These are phyloP conservation scores for Fimicolochytrium jonesii DNA, from an alignment of 192 early-diverging fungal genomes.

Conservation along the genomic window DNA sequence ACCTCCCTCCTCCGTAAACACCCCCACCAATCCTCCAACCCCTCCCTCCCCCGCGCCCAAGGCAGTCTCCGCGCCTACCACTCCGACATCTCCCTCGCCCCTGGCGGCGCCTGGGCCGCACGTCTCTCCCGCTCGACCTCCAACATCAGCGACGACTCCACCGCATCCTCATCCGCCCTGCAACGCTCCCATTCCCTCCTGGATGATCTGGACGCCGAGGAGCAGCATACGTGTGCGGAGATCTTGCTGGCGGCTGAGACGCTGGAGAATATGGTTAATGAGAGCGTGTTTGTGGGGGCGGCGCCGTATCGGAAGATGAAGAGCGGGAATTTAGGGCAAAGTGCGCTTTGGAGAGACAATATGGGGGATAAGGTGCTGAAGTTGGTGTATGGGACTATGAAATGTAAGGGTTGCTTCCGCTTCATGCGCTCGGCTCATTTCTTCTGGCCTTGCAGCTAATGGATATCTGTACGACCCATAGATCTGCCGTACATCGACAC, in stretches of 20 bases:
- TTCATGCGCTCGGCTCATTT: no score
- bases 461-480: no score
- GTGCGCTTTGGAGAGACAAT: constrained; percentile 13
- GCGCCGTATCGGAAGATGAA: constrained; percentile 9
- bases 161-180: constrained; percentile 1
- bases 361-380: constrained; percentile 50
- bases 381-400: constrained; percentile 55
- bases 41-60: background rate
- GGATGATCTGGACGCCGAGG: constrained; percentile 19
- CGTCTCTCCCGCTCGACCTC: background rate
- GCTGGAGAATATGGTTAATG: constrained; percentile 47
- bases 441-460: no score
- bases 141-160: background rate
- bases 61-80: constrained; percentile 26
- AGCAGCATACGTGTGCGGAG: constrained; percentile 29
- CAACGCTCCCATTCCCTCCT: constrained; percentile 28
- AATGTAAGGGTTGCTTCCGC: constrained; percentile 30
- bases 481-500: constrained; percentile 53
- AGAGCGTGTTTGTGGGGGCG: constrained; percentile 39
- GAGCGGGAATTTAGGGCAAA: constrained; percentile 2
- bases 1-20: no score
- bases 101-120: constrained; percentile 6
- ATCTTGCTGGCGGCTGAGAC: constrained; percentile 44
- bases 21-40: background rate
- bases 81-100: constrained; percentile 27